These are phyloP conservation scores for Canavalia ensiformis DNA, from an alignment of 306 rosid species.

Conservation along the genomic window DNA sequence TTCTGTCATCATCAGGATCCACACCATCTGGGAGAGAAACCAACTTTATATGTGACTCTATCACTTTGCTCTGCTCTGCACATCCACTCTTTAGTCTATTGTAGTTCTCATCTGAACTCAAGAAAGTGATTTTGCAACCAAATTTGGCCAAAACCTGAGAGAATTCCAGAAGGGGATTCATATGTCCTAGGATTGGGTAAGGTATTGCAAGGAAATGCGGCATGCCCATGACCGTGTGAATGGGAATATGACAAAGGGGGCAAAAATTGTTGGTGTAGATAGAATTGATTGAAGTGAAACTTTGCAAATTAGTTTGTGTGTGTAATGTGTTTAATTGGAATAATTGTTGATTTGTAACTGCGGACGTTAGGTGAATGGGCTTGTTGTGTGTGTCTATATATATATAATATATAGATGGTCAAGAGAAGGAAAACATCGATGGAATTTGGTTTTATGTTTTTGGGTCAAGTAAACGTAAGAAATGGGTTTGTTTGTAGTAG, in stretches of 20 bases:
- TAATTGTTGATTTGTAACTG: background rate
- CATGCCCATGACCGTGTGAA: constrained; percentile 43
- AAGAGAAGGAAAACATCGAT: too few species aligned
- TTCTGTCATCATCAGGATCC: constrained; percentile 60
- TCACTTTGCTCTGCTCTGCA: background rate
- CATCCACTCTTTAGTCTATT: background rate
- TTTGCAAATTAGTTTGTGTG: background rate
- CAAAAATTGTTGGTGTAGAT: background rate
- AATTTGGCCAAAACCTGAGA: constrained; percentile 39
- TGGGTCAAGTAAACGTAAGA: background rate
- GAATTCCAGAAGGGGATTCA: constrained; percentile 55
- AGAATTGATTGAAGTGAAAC: background rate
- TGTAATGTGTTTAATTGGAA: background rate
- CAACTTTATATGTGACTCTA: constrained; percentile 40
- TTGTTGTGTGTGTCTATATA: too few species aligned
- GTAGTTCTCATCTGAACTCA: constrained; percentile 52
- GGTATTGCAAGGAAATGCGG: constrained; percentile 56
- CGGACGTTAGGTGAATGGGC: too few species aligned
- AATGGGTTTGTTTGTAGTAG: background rate
- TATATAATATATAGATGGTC: too few species aligned
- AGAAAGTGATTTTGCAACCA: constrained; percentile 62
- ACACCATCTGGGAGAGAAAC: constrained; percentile 69
- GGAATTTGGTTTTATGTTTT: background rate
- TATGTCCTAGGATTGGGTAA: constrained; percentile 55
- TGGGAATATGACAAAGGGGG: background rate